Evolutionary conservation across 257 asterid genomes (phyloP).

Genomic region (Paraleonurus japonicus): DNA sequence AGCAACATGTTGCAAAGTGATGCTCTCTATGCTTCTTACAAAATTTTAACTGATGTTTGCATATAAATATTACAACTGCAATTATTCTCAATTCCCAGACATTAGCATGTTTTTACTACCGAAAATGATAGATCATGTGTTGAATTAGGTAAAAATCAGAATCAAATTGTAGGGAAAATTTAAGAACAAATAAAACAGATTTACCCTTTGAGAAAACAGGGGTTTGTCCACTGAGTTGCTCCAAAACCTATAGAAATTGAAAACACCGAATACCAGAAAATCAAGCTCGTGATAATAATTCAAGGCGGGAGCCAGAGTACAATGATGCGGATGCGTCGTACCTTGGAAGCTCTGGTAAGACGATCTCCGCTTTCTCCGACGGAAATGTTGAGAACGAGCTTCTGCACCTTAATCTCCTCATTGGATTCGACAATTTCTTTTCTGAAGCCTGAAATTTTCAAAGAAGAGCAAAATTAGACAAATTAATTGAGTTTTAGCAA

Average conservation of each 20-base stretch:
- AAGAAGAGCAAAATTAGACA: not conserved
- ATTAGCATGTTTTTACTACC: not conserved
- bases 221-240: conserved; percentile 46
- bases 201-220: conserved; percentile 52
- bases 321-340: not conserved
- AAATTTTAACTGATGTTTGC: not conserved
- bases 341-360: conserved; percentile 52
- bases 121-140: not conserved
- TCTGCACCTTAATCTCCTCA: conserved; percentile 54
- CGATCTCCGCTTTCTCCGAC: conserved; percentile 55
- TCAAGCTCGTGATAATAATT: not conserved
- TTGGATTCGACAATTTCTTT: conserved; percentile 46
- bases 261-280: not conserved
- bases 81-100: not conserved
- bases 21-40: not conserved
- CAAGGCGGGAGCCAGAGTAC: not conserved
- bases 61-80: not conserved
- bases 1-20: not conserved
- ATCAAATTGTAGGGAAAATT: not conserved
- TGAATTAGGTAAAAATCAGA: not conserved
- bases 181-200: not conserved
- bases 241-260: conserved; percentile 31
- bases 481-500: not conserved
- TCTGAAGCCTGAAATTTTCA: conserved; percentile 33
- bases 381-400: conserved; percentile 47